These are phyloP conservation scores for Melanogaster broomeanus DNA, from an alignment of 768 basidiomycete genomes.

Conservation along the genomic window DNA sequence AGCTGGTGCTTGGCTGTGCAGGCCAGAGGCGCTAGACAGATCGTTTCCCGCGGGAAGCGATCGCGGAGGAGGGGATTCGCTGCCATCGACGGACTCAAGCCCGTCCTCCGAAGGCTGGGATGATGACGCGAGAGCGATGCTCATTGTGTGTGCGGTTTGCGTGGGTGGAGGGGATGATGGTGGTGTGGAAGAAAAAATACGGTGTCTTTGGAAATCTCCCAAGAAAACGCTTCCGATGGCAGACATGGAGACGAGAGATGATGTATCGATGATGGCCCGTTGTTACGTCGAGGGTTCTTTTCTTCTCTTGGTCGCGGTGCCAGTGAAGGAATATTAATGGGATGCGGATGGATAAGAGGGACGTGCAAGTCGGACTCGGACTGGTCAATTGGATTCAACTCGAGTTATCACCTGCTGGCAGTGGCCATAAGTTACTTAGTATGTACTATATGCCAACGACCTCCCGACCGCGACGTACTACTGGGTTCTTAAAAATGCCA, in stretches of 20 bases:
- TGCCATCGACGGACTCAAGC: conserved; percentile 22
- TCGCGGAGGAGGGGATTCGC: conserved; percentile 13
- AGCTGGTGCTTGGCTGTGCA: conserved; percentile 6
- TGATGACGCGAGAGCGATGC: conserved; percentile 13
- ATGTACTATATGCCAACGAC: too few species aligned
- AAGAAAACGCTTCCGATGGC: conserved; percentile 79
- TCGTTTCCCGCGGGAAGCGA: conserved; percentile 10
- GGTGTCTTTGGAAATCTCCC: conserved; percentile 71
- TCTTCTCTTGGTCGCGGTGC: not conserved
- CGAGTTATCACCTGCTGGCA: not conserved
- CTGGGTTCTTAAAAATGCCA: too few species aligned
- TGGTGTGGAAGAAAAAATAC: conserved; percentile 60
- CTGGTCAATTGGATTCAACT: not conserved
- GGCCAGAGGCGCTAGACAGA: not conserved
- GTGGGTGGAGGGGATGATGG: conserved; percentile 44
- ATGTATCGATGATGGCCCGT: not conserved
- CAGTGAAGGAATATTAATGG: too few species aligned
- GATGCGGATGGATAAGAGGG: too few species aligned
- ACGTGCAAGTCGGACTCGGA: not conserved
- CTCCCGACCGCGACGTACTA: too few species aligned
- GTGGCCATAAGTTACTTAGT: too few species aligned
- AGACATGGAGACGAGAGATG: conserved; percentile 42
- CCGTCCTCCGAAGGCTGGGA: conserved; percentile 16
- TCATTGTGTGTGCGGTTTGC: conserved; percentile 11
- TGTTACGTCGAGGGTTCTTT: not conserved